Conservation (phyloP, 768 basidiomycete species). For the Termitomyces eurrhizus region DNA sequence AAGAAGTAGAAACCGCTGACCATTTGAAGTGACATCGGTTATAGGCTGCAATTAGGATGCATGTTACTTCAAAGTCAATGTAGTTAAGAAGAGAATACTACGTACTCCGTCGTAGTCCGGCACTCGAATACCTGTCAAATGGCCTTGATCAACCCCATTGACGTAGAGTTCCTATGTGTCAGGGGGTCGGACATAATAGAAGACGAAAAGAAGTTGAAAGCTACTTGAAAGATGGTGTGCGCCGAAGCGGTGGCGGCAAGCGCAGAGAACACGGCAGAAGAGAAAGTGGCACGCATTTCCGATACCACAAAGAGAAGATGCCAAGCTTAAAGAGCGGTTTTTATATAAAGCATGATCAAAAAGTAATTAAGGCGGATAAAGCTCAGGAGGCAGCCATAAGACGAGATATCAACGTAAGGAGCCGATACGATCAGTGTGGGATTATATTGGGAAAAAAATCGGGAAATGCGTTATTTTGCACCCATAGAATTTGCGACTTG, state of each 20-base stretch:
- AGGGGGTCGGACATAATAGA: not conserved
- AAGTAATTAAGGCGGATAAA: not conserved
- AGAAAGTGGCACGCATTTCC: constrained; percentile 6
- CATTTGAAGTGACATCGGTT: constrained; percentile 51
- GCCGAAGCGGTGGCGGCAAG: constrained; percentile 30
- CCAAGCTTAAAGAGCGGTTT: not conserved
- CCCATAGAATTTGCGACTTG: not conserved
- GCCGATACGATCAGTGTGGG: not conserved
- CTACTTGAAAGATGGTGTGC: constrained; percentile 51
- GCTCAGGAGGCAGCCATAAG: constrained; percentile 3
- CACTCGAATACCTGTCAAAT: constrained; percentile 36
- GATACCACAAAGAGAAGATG: not conserved
- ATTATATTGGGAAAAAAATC: constrained; percentile 16
- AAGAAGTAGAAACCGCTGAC: not conserved
- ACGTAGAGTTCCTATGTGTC: constrained; percentile 39
- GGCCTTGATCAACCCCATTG: constrained; percentile 46
- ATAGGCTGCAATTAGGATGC: constrained; percentile 38
- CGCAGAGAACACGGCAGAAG: constrained; percentile 12
- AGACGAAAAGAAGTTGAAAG: not conserved
- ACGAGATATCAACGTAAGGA: not conserved
- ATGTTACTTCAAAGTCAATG: not conserved
- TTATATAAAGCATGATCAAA: constrained; percentile 1
- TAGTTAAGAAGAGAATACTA: not conserved
- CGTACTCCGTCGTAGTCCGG: constrained; percentile 40
- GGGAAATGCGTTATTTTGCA: constrained; percentile 3